Percentiles rank a stretch among this genome's conserved stretches.
phyloP scores from a whole-genome alignment of 768 basidiomycete genomes.

The Clathrus columnatus region DNA sequence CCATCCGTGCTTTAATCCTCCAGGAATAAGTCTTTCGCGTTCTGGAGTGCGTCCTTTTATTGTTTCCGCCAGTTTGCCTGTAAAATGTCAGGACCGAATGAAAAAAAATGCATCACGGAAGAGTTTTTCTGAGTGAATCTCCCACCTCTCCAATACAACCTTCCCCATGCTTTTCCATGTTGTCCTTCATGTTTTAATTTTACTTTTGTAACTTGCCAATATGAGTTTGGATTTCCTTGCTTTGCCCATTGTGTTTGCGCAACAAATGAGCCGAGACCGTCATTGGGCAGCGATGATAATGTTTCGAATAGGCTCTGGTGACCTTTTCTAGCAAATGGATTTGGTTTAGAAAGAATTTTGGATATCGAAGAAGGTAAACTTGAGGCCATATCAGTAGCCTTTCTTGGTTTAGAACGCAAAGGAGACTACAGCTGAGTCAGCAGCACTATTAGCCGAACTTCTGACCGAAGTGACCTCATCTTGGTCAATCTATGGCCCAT shows the following conservation, averaged over 20 bases:
- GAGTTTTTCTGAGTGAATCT: slow-evolving; percentile 5
- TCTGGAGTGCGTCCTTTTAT: slow-evolving; percentile 1
- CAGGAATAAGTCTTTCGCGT: slow-evolving; percentile 36
- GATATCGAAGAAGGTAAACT: neutral
- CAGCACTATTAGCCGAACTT: neutral
- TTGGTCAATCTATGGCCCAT: neutral
- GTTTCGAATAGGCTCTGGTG: slow-evolving; percentile 46
- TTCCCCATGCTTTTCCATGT: slow-evolving; percentile 81
- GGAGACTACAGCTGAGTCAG: neutral
- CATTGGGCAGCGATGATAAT: slow-evolving; percentile 56
- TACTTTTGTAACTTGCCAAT: slow-evolving; percentile 68
- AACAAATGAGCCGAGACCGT: slow-evolving; percentile 59
- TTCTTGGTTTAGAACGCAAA: neutral
- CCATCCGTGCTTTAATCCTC: slow-evolving; percentile 68
- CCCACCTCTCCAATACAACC: slow-evolving; percentile 70
- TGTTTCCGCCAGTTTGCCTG: slow-evolving; percentile 2
- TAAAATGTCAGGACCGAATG: neutral
- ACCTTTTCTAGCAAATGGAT: slow-evolving; percentile 4
- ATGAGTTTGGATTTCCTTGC: slow-evolving; percentile 59
- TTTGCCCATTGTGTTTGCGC: slow-evolving; percentile 66
- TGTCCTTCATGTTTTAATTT: slow-evolving; percentile 62
- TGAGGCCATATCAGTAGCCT: slow-evolving; percentile 8
- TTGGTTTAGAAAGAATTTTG: neutral
- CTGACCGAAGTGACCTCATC: neutral
- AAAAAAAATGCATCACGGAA: neutral